Evolutionary conservation across 306 rosid genomes (phyloP), one percentile per base, ranked within the genome.

Genomic region (Malus orientalis): DNA sequence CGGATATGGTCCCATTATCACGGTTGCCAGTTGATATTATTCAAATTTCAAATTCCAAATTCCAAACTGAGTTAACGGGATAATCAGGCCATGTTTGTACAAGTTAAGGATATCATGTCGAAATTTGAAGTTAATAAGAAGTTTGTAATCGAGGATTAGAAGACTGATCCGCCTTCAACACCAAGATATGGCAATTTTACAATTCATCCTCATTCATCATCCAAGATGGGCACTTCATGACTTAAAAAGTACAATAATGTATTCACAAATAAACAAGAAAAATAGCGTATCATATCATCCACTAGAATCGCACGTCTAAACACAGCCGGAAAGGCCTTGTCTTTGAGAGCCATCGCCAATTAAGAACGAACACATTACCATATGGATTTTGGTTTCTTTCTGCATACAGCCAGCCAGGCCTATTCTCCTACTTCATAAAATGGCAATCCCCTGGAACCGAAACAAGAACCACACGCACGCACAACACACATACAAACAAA

Each of bases 391-490:
- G 2, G 2, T 1, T 33, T 47, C 66, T 33, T 2, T 71, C 74
- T 3, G 77, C 32, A 32, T 16, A 32, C 58, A 23, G 65, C 69
- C 59, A 61, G 71, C 58, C 73, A 14, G 22, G 49, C 70, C 72
- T 73, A 82, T 65, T 77, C 85, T 4, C 75, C 75, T 2, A 73
- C 67, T n/a, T 60, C 81, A 47, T 73, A 13, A 58, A 77, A 66
- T 58, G 85, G 85, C 20, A 73, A 25, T 49, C 79, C 81, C 85
- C 85, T 82, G 81, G 51, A 47, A 59, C 7, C 8, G 13, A 27
- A 22, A 44, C 61, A 58, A 14, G 47, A 68, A 23, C 47, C 59
- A 23, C 47, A 62, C 30, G 23, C 23, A 64, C 59, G 19, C 54
- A 49, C 19, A 49, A 69, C 25, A 70, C 25, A 70, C 25, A 57